These are phyloP conservation scores for Chrysosporium keratinophilum DNA, from an alignment of 2,329 filamentous ascomycete genomes.

Conservation along the genomic window DNA sequence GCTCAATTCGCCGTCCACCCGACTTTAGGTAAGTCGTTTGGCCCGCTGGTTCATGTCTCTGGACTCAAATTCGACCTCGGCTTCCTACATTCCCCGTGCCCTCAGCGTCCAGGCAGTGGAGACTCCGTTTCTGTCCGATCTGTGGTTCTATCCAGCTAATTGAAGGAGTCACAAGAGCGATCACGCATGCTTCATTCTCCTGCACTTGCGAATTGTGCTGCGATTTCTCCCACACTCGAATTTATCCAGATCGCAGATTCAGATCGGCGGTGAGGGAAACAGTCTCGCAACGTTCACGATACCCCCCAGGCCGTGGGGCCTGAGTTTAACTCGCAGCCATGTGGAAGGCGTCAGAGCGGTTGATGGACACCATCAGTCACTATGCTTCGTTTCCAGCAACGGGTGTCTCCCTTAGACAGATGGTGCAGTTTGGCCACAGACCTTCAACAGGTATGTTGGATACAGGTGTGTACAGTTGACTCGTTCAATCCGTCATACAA, in stretches of 20 bases:
- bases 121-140: constrained; percentile 12
- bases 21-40: constrained; percentile 3
- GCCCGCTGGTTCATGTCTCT: not conserved
- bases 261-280: not conserved
- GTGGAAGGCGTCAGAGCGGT: constrained; percentile 82
- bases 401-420: constrained; percentile 90
- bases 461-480: constrained; percentile 10
- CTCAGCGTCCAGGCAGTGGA: not conserved
- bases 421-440: constrained; percentile 96
- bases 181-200: not conserved
- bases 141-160: not conserved
- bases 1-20: constrained; percentile 8
- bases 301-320: not conserved
- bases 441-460: constrained; percentile 65
- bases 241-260: not conserved
- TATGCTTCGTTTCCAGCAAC: constrained; percentile 96
- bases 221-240: not conserved
- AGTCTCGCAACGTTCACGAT: not conserved
- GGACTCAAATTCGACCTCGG: constrained; percentile 6
- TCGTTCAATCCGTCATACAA: not conserved
- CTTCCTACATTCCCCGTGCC: constrained; percentile 5
- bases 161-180: constrained; percentile 7
- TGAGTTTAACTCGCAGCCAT: constrained; percentile 40
- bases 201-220: not conserved
- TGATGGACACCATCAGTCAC: constrained; percentile 96